Evolutionary conservation across 371 early-diverging fungal species (phyloP).

Genomic region (Neoconidiobolus thromboides): DNA sequence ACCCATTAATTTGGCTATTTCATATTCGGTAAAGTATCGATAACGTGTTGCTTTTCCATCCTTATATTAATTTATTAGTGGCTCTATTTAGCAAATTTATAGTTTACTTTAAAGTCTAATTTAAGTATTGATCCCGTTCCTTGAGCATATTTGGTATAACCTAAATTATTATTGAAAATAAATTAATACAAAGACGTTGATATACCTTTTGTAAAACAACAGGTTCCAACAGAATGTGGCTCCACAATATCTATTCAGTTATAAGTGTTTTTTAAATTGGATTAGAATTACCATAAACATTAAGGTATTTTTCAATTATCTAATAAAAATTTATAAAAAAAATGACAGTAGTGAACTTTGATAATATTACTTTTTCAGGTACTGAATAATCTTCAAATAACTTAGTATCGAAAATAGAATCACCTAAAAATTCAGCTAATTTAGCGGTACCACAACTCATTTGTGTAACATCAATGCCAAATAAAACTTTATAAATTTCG

Average conservation of each 20-base stretch:
- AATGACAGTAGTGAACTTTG: not conserved
- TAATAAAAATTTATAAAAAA: not conserved
- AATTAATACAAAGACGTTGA: not conserved
- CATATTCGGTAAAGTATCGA: slow-evolving; percentile 63
- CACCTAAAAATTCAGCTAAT: not conserved
- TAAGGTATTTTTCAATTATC: not conserved
- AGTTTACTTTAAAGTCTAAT: slow-evolving; percentile 16
- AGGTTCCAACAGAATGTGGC: slow-evolving; percentile 32
- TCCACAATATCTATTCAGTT: slow-evolving; percentile 41
- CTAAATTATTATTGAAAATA: slow-evolving; percentile 8
- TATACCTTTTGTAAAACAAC: slow-evolving; percentile 66
- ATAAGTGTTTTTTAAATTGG: not conserved
- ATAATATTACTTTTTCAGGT: not conserved
- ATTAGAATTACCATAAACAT: not conserved
- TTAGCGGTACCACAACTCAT: not conserved
- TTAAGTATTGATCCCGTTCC: slow-evolving; percentile 56
- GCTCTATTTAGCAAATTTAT: slow-evolving; percentile 7
- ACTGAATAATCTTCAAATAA: not conserved
- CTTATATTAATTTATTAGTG: slow-evolving; percentile 4
- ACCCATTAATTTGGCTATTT: slow-evolving; percentile 62
- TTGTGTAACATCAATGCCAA: too few species aligned
- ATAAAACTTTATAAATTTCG: too few species aligned
- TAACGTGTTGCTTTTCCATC: not conserved
- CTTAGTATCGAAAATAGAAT: not conserved
- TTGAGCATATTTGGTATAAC: slow-evolving; percentile 56